phyloP scores from a whole-genome alignment of 2,329 filamentous ascomycete species.

The Decorospora gaudefroyi region DNA sequence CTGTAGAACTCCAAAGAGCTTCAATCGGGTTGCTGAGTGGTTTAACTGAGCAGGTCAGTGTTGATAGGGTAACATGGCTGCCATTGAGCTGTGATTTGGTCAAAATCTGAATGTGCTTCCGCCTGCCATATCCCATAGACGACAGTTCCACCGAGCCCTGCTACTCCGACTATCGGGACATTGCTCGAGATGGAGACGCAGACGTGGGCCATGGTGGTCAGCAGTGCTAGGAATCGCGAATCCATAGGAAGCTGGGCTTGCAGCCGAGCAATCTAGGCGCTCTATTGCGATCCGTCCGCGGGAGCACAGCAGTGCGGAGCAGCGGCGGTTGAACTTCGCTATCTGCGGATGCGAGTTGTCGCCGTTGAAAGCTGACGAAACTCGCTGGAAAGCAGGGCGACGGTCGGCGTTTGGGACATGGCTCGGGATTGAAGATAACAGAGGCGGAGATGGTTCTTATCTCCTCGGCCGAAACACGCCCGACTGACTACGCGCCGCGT shows the following conservation, averaged over 20 bases:
- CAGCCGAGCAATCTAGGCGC: constrained; percentile 19
- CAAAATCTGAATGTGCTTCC: no score
- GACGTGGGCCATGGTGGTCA: no score
- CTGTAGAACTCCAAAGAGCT: constrained; percentile 23
- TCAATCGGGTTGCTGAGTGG: constrained; percentile 15
- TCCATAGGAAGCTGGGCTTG: constrained; percentile 11
- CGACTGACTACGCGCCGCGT: constrained; percentile 18
- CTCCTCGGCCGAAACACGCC: constrained; percentile 13
- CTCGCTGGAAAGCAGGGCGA: constrained; percentile 22
- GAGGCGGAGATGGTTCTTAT: constrained; percentile 22
- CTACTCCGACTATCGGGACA: not conserved
- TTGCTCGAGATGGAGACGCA: no score
- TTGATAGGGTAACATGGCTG: not conserved
- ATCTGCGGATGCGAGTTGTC: constrained; percentile 39
- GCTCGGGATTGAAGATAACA: constrained; percentile 14
- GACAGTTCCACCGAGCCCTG: no score
- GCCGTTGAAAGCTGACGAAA: constrained; percentile 27
- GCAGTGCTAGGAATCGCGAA: constrained; percentile 1
- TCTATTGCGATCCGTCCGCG: constrained; percentile 14
- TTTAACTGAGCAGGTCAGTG: not conserved
- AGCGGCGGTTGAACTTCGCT: constrained; percentile 35
- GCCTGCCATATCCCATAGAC: no score
- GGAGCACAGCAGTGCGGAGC: constrained; percentile 21
- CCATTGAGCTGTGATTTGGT: no score
- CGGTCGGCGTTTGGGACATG: constrained; percentile 13